Percentiles rank a stretch among this genome's conserved stretches.
These are phyloP conservation scores for Trichoderma atrobrunneum DNA, from an alignment of 2,329 filamentous ascomycete genomes.

Conservation along the genomic window DNA sequence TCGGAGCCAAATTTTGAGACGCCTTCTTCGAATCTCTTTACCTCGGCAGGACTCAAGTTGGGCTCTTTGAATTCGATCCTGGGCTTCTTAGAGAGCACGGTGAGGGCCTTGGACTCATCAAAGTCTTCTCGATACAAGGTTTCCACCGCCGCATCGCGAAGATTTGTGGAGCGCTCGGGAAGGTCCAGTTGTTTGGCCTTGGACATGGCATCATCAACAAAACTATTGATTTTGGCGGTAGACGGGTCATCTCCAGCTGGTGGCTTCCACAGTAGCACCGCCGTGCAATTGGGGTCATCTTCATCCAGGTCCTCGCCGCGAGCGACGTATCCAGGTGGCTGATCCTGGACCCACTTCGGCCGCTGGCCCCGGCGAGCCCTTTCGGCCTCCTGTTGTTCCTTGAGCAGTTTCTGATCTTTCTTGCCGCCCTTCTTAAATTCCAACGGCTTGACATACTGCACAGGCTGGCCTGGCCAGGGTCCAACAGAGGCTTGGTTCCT, in stretches of 20 bases:
- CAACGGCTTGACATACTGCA: constrained; percentile 85
- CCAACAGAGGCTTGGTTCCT: constrained; percentile 85
- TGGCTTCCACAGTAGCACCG: constrained; percentile 76
- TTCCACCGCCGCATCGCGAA: constrained; percentile 78
- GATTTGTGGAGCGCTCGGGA: constrained; percentile 74
- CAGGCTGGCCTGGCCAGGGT: constrained; percentile 80
- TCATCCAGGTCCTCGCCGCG: constrained; percentile 75
- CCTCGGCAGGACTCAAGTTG: constrained; percentile 70
- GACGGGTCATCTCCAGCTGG: constrained; percentile 52
- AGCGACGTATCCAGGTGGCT: constrained; percentile 78
- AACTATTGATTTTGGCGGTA: constrained; percentile 66
- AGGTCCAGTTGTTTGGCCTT: constrained; percentile 68
- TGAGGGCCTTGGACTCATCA: constrained; percentile 66
- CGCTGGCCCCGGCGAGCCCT: constrained; percentile 75
- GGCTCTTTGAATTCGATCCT: constrained; percentile 80
- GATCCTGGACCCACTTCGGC: constrained; percentile 91
- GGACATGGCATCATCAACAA: constrained; percentile 67
- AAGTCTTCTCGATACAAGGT: constrained; percentile 71
- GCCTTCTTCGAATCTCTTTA: constrained; percentile 88
- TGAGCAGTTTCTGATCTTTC: constrained; percentile 78
- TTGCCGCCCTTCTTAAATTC: constrained; percentile 82
- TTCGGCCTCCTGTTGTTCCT: constrained; percentile 77
- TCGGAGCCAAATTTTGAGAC: constrained; percentile 90
- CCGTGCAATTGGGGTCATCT: constrained; percentile 71
- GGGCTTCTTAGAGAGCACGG: constrained; percentile 65